Conservation (phyloP, 179 eudicot genomes). For the Dionaea muscipula region DNA sequence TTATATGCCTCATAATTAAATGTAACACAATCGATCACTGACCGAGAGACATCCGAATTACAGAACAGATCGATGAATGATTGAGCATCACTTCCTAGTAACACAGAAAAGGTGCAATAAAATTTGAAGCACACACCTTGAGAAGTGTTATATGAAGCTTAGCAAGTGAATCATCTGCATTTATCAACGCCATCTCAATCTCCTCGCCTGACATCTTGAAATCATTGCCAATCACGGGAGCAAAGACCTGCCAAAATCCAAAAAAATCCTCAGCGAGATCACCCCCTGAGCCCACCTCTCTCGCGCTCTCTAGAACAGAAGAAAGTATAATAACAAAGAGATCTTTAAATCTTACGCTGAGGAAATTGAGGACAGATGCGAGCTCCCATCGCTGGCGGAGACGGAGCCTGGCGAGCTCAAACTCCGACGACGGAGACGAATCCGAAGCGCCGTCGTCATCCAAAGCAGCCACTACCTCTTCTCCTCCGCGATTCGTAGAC, state of each 20-base stretch:
- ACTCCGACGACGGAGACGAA: constrained; percentile 12
- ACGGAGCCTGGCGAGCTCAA: constrained; percentile 22
- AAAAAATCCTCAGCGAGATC: not conserved
- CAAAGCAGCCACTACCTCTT: not conserved
- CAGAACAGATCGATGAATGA: not conserved
- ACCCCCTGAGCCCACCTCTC: no score
- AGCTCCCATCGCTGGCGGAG: constrained; percentile 73
- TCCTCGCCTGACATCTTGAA: constrained; percentile 61
- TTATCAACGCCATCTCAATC: constrained; percentile 57
- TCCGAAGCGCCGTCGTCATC: not conserved
- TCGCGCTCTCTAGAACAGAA: no score
- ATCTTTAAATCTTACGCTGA: constrained; percentile 22
- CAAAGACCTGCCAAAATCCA: constrained; percentile 51
- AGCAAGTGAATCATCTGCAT: constrained; percentile 40
- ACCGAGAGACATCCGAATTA: no score
- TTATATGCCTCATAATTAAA: no score
- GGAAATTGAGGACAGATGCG: constrained; percentile 68
- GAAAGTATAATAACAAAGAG: not conserved
- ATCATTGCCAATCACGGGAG: constrained; percentile 44
- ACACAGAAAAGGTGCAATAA: not conserved
- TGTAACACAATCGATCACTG: no score
- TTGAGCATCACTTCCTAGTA: not conserved
- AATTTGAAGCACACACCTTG: constrained; percentile 36
- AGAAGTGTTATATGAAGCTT: constrained; percentile 57
- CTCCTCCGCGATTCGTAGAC: constrained; percentile 2